Percentiles rank a stretch among this genome's conserved stretches.
These are phyloP conservation scores for Trichophyton rubrum DNA, from an alignment of 2,329 filamentous ascomycete genomes.

Conservation along the genomic window DNA sequence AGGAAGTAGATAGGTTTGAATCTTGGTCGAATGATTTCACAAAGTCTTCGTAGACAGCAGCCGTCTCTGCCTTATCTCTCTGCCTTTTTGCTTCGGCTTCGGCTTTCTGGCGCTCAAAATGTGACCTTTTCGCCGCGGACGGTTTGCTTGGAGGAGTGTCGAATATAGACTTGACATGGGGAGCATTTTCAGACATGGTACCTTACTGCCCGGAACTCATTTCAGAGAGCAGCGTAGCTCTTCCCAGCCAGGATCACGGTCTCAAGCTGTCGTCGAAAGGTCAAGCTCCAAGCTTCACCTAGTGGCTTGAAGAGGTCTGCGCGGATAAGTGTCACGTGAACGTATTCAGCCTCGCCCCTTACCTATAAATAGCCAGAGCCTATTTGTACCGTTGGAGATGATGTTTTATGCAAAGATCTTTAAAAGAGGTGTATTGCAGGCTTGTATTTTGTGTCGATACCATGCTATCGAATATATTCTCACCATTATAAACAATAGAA, in stretches of 20 bases:
- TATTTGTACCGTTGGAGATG: background rate
- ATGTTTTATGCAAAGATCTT: too few species aligned
- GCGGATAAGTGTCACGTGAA: background rate
- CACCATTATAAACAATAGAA: background rate
- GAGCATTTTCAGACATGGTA: background rate
- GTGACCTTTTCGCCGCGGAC: conserved; percentile 54
- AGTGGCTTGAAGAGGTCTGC: background rate
- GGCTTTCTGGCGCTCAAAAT: conserved; percentile 77
- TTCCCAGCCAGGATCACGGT: background rate
- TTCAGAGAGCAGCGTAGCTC: background rate
- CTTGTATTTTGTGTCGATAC: background rate
- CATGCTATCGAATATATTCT: background rate
- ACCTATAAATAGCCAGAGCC: background rate
- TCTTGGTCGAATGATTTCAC: conserved; percentile 55
- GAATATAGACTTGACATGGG: background rate
- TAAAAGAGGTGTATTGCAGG: background rate
- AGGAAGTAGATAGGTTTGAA: conserved; percentile 14
- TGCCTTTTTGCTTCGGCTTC: conserved; percentile 79
- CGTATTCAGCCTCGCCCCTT: background rate
- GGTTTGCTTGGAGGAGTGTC: background rate
- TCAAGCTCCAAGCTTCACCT: background rate
- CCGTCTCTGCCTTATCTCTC: conserved; percentile 75
- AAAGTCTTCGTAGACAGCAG: conserved; percentile 76
- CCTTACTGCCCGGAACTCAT: background rate
- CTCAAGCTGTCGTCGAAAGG: too few species aligned